Percentiles rank a stretch among this genome's conserved stretches.
phyloP scores from a whole-genome alignment of 805 yeast species.

The Yarrowia sp. region DNA sequence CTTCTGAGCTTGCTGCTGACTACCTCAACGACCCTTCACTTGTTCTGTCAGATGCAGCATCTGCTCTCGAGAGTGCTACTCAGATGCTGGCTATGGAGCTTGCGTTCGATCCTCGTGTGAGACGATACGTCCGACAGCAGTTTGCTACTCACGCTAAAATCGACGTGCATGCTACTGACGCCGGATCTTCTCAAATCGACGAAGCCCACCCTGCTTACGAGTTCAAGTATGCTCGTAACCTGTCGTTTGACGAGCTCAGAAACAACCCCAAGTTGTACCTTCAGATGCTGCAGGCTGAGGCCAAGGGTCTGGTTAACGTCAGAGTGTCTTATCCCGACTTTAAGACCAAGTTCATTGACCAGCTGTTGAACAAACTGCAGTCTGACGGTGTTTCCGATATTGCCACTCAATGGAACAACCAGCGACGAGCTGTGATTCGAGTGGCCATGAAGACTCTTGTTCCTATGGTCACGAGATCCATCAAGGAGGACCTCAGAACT shows the following conservation, averaged over 20 bases:
- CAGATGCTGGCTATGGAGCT: conserved; percentile 77
- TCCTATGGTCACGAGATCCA: conserved; percentile 65
- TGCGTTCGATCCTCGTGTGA: conserved; percentile 73
- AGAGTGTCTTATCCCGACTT: conserved; percentile 55
- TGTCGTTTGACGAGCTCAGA: conserved; percentile 72
- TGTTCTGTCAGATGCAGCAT: conserved; percentile 31
- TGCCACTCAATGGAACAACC: conserved; percentile 76
- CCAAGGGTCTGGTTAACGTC: conserved; percentile 66
- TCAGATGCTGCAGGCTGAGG: conserved; percentile 90
- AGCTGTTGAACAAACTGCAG: conserved; percentile 40
- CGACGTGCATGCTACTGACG: conserved; percentile 76
- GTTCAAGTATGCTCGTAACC: conserved; percentile 84
- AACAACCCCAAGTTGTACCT: conserved; percentile 76
- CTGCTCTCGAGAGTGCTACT: conserved; percentile 70
- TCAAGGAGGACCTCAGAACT: conserved; percentile 77
- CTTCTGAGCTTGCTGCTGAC: conserved; percentile 56
- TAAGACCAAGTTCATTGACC: conserved; percentile 43
- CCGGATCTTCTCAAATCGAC: conserved; percentile 75
- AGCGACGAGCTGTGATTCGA: conserved; percentile 65
- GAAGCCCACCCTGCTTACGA: conserved; percentile 79
- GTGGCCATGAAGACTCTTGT: conserved; percentile 66
- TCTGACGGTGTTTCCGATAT: conserved; percentile 59
- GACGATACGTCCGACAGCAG: conserved; percentile 61
- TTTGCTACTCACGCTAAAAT: conserved; percentile 61
- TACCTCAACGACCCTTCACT: conserved; percentile 32